Conservation (phyloP, 73 alveolate genomes). For the Tetrahymena elliotti region DNA sequence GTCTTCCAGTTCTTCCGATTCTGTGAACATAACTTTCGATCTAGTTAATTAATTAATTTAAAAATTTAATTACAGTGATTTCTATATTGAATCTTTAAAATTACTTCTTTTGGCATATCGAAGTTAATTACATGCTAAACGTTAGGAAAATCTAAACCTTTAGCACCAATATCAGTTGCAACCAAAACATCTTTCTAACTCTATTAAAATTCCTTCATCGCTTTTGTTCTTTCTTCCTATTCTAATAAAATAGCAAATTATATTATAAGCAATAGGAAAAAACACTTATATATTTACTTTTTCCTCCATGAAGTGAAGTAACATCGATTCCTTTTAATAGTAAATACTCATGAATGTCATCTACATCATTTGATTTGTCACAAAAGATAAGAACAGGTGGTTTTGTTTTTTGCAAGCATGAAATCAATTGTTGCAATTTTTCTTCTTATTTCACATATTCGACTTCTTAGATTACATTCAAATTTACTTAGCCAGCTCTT, state of each 20-base stretch:
- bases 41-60: background rate
- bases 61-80: background rate
- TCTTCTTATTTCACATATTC: slow-evolving; percentile 48
- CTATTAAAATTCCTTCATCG: slow-evolving; percentile 55
- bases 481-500: slow-evolving; percentile 47
- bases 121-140: slow-evolving; percentile 77
- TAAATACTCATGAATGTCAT: slow-evolving; percentile 42
- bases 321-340: slow-evolving; percentile 33
- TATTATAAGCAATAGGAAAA: too few relatives aligned
- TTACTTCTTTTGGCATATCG: slow-evolving; percentile 77
- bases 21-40: slow-evolving; percentile 51
- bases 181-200: slow-evolving; percentile 67
- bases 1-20: slow-evolving; percentile 48
- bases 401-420: slow-evolving; percentile 44
- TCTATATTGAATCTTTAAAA: background rate
- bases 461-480: slow-evolving; percentile 31
- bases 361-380: slow-evolving; percentile 46
- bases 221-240: slow-evolving; percentile 56
- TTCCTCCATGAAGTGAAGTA: slow-evolving; percentile 53
- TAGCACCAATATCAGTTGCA: slow-evolving; percentile 88
- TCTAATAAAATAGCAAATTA: slow-evolving; percentile 5
- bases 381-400: slow-evolving; percentile 64
- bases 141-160: slow-evolving; percentile 75
- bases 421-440: slow-evolving; percentile 46
- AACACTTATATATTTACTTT: background rate